These are phyloP conservation scores for Staphylotrichum longicolle DNA, from an alignment of 495 filamentous ascomycete genomes.

Conservation along the genomic window DNA sequence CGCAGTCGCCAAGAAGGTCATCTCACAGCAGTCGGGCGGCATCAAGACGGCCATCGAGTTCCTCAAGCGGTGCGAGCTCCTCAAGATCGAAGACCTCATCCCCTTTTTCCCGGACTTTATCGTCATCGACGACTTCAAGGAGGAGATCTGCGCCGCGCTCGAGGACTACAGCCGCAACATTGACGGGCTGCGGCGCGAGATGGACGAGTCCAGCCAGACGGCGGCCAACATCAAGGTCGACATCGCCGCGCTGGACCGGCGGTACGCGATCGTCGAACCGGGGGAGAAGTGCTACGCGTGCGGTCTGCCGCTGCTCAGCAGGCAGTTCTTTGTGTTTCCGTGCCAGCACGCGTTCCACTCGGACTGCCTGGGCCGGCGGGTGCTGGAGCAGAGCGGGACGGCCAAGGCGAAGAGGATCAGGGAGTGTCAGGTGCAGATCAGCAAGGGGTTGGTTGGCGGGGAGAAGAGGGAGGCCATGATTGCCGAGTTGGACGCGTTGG, in stretches of 20 bases:
- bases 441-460: conserved; percentile 63
- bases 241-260: conserved; percentile 75
- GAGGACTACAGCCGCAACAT: conserved; percentile 91
- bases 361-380: conserved; percentile 82
- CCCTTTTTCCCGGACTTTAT: conserved; percentile 99
- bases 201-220: conserved; percentile 88
- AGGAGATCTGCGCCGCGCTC: conserved; percentile 90
- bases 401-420: conserved; percentile 76
- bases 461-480: conserved; percentile 75
- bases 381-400: conserved; percentile 69
- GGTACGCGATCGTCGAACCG: conserved; percentile 95
- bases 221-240: conserved; percentile 85
- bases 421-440: conserved; percentile 79
- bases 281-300: conserved; percentile 92
- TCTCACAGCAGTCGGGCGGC: conserved; percentile 75
- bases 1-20: conserved; percentile 87
- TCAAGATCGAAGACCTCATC: conserved; percentile 94
- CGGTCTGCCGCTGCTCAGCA: conserved; percentile 74
- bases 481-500: conserved; percentile 81
- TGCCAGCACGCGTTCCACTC: conserved; percentile 97
- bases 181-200: conserved; percentile 84
- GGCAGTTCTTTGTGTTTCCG: conserved; percentile 97
- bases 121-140: conserved; percentile 98
- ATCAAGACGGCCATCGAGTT: conserved; percentile 97
- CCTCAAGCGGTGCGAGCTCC: conserved; percentile 81